Conservation (phyloP, 768 basidiomycete species). For the Boletus sp. region DNA sequence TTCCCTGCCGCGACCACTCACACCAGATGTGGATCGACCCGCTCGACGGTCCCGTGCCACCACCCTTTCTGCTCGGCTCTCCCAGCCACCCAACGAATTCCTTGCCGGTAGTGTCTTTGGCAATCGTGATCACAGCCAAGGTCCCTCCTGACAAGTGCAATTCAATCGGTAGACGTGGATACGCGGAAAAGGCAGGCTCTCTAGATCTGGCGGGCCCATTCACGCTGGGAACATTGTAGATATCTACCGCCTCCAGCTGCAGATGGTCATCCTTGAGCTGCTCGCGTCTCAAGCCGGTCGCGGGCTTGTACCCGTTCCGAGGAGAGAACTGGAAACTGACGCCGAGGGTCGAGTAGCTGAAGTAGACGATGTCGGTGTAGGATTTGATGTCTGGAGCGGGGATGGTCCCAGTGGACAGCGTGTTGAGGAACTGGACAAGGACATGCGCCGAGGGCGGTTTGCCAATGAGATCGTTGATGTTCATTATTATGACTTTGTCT, state of each 20-base stretch:
- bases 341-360: constrained; percentile 79
- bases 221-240: constrained; percentile 63
- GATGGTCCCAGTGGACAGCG: constrained; percentile 27
- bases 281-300: constrained; percentile 40
- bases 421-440: constrained; percentile 42
- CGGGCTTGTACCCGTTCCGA: constrained; percentile 57
- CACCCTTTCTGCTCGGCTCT: constrained; percentile 89
- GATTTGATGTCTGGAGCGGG: constrained; percentile 63
- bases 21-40: constrained; percentile 92
- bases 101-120: constrained; percentile 59
- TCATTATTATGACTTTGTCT: constrained; percentile 10
- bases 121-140: constrained; percentile 42
- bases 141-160: constrained; percentile 40
- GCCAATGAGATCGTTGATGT: constrained; percentile 45
- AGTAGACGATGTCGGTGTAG: constrained; percentile 81
- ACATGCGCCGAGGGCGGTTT: constrained; percentile 44
- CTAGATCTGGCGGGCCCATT: constrained; percentile 40
- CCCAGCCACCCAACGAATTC: constrained; percentile 74
- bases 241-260: constrained; percentile 67
- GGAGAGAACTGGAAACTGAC: constrained; percentile 79
- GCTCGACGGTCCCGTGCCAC: constrained; percentile 78
- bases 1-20: constrained; percentile 78
- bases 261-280: constrained; percentile 51
- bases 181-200: constrained; percentile 55
- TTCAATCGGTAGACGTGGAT: constrained; percentile 51